phyloP scores from a whole-genome alignment of 176 grass and related monocot species.

The Saccharum spontaneum region DNA sequence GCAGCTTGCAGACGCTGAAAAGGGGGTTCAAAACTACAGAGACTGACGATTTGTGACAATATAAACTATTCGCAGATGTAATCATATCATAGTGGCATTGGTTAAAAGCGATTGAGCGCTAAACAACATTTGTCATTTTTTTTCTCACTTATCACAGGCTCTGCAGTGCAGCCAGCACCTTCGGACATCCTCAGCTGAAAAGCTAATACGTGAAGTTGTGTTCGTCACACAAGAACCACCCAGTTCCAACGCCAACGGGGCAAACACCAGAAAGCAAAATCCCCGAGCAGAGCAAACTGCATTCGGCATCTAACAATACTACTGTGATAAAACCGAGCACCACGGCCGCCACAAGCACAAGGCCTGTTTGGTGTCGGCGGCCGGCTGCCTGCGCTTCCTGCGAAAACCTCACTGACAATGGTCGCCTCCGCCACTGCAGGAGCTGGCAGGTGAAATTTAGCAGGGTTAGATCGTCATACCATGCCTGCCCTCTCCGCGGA shows the following conservation, averaged over 20 bases:
- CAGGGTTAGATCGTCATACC: slow-evolving; percentile 12
- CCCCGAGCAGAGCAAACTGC: background rate
- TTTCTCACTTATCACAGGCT: background rate
- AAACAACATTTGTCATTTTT: background rate
- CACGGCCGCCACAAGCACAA: background rate
- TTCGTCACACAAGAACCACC: background rate
- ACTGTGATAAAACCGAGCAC: background rate
- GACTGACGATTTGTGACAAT: background rate
- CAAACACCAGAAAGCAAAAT: slow-evolving; percentile 7
- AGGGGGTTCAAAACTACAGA: background rate
- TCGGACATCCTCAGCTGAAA: background rate
- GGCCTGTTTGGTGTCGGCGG: background rate
- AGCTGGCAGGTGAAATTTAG: background rate
- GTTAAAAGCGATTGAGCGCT: background rate
- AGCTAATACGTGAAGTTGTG: background rate
- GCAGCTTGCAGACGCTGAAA: background rate
- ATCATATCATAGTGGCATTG: background rate
- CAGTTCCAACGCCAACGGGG: background rate
- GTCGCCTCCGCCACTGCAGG: background rate
- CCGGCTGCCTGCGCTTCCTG: background rate
- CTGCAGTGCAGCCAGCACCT: background rate
- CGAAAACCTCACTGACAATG: background rate
- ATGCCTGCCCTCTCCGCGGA: slow-evolving; percentile 5
- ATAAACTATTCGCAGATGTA: background rate
- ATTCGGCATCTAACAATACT: background rate